Evolutionary conservation across 352 stramenopile species (phyloP), one percentile per base, ranked within the genome.

Genomic region (Pythium dissotocum): DNA sequence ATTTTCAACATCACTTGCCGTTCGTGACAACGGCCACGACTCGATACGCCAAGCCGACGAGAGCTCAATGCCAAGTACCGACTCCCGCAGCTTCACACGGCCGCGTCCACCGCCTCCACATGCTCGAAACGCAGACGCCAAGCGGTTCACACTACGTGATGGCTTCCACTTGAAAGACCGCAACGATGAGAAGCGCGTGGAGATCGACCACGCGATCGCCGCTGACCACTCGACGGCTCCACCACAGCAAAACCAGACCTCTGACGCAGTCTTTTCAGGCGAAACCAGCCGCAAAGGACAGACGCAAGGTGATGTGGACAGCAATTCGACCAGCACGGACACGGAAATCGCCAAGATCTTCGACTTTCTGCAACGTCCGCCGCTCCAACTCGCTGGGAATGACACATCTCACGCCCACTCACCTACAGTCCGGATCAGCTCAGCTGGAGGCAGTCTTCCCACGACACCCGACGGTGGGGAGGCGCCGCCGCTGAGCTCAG

Each of bases 101-200:
- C 65, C 48, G 18, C 65, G 30, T 13, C 65, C 65, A 0, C 58
- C 58, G 24, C 21, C 21, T 24, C 35, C n/a, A 7, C n/a, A 8
- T 40, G 52, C 13, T 28, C 49, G n/a, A 40, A 12, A 6, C 24
- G 28, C 32, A 52, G 53, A 33, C 26, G 2, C 63, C n/a, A 88
- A 86, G 53, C 75, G 73, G 28, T 90, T 90, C 57, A 80, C 80
- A 0, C 75, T 90, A 13, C 84, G 84, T 14, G 84, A 92, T 55
- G 84, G 84, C 16, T 92, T 92, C 65, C 84, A 92, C 68, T 57
- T 92, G 9, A 88, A 84, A 54, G 76, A 71, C 4, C 76, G 71
- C 49, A 90, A 89, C 44, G 75, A 85, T 44, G 83, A 89, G 53
- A 65, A 67, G 30, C 63, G 75, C 2, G 73, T 67, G 16, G 72